A percentile compares a stretch with the other conserved stretches of the same genome.
Conservation (phyloP, 1,284 basidiomycete genomes). For the Pseudozyma tsukubaensis region DNA sequence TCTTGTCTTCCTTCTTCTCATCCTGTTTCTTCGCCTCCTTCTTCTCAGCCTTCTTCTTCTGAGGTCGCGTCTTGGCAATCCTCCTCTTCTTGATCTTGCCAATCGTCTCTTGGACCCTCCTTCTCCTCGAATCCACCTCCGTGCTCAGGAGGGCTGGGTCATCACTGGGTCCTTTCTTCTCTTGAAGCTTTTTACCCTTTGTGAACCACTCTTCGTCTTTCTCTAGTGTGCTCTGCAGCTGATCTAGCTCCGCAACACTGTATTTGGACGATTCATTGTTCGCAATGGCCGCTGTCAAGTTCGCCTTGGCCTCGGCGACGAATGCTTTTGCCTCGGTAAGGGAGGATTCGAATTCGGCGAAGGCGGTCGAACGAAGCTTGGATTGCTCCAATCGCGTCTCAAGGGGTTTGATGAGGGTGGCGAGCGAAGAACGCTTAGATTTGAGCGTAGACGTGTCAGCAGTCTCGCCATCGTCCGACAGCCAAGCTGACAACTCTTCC, state of each 20-base stretch:
- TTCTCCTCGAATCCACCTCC: slow-evolving; percentile 64
- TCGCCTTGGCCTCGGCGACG: slow-evolving; percentile 80
- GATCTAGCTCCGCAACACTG: slow-evolving; percentile 64
- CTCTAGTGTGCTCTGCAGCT: slow-evolving; percentile 52
- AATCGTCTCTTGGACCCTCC: slow-evolving; percentile 61
- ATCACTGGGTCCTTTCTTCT: slow-evolving; percentile 51
- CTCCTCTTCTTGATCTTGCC: slow-evolving; percentile 60
- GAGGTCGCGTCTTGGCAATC: slow-evolving; percentile 63
- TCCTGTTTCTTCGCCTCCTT: slow-evolving; percentile 20
- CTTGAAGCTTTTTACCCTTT: slow-evolving; percentile 58
- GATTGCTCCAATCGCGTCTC: slow-evolving; percentile 87
- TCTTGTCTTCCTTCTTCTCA: slow-evolving; percentile 31
- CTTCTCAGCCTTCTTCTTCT: slow-evolving; percentile 37
- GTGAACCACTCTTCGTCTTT: slow-evolving; percentile 65
- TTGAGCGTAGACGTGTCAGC: slow-evolving; percentile 73
- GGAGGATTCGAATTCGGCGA: slow-evolving; percentile 77
- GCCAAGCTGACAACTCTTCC: slow-evolving; percentile 81
- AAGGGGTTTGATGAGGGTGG: slow-evolving; percentile 85
- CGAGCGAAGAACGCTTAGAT: slow-evolving; percentile 73
- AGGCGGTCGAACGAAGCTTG: slow-evolving; percentile 76
- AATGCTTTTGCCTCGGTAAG: slow-evolving; percentile 77
- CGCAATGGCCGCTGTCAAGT: slow-evolving; percentile 73
- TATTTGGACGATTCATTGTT: slow-evolving; percentile 61
- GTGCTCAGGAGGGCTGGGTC: slow-evolving; percentile 62
- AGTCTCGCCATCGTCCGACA: slow-evolving; percentile 84